Evolutionary conservation across 116 monocot species (phyloP), one percentile per base, ranked within the genome.

Genomic region (Thalassia testudinum): DNA sequence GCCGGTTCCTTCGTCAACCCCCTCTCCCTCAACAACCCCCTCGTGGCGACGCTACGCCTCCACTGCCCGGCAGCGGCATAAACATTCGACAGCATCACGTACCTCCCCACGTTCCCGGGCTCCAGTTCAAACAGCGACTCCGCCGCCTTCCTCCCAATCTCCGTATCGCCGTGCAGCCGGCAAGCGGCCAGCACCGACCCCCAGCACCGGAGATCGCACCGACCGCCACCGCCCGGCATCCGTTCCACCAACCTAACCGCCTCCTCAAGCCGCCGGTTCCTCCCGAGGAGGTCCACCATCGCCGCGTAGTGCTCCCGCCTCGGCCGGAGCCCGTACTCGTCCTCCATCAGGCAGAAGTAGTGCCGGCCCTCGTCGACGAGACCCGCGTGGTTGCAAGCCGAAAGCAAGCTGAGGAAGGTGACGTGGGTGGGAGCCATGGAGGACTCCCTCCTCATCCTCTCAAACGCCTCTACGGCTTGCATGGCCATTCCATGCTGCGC

Each of bases 141-240:
- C 3, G 80, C 76, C 1, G 70, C 77, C 64, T 42, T 64, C 63
- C 62, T 70, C 0, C 72, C 89, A 38, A 89, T 52, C 47, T 77
- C 62, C 12, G 77, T 25, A 52, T 83, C 65, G 25, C 83, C 83
- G 58, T 89, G 83, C 20, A 83, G 43, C 8, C 52, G 63, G 59
- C 83, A 89, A n/a, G 83, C 77, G 11, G 83, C 78, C 15, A 80
- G 72, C 17, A 89, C 50, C 0, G 89, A 83, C 8, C 83, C 89
- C 89, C 89, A 89, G 30, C 30, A 34, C 10, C 30, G 3, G 10
- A 34, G 6, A 37, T 67, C 60, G 34, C 21, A 43, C 26, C 56
- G 24, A 12, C 55, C 61, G 24, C 62, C 58, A 26, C 23, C 61
- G 27, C 18, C 52, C 26, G 54, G 37, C 75, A 75, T 47, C 12